These are phyloP conservation scores for Aureobasidium sp. DNA, from an alignment of 2,329 filamentous ascomycete species.

Conservation along the genomic window DNA sequence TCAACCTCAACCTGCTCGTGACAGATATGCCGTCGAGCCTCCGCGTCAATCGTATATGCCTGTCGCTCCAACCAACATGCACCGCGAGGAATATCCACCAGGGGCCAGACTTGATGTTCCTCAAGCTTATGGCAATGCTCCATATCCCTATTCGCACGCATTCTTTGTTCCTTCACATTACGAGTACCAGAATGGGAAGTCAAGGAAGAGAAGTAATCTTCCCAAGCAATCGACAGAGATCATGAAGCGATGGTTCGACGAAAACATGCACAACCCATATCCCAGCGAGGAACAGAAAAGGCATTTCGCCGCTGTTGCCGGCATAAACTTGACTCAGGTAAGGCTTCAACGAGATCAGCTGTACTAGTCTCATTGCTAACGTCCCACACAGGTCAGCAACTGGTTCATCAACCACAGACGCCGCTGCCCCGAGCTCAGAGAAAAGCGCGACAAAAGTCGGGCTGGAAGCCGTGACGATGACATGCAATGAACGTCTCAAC, in stretches of 20 bases:
- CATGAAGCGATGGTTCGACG: conserved; percentile 32
- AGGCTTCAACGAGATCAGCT: neutral
- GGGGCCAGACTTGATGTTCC: conserved; percentile 5
- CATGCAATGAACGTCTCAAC: neutral
- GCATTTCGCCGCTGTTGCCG: conserved; percentile 17
- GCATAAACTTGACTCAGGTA: conserved; percentile 30
- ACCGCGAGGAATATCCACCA: conserved; percentile 5
- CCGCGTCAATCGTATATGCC: neutral
- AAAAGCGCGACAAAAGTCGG: conserved; percentile 24
- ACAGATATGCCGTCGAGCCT: conserved; percentile 8
- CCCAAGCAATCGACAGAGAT: conserved; percentile 31
- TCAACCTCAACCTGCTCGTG: neutral
- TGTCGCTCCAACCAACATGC: neutral
- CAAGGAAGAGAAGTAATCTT: conserved; percentile 29
- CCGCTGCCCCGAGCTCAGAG: conserved; percentile 28
- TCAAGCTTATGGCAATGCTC: conserved; percentile 8
- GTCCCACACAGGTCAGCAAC: conserved; percentile 24
- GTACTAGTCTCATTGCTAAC: neutral
- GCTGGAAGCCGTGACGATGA: conserved; percentile 8
- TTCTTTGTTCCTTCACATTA: conserved; percentile 17
- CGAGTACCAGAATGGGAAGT: conserved; percentile 28
- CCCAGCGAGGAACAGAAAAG: conserved; percentile 30
- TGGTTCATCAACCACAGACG: conserved; percentile 32
- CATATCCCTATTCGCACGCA: conserved; percentile 10
- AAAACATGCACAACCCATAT: conserved; percentile 30